These are phyloP conservation scores for Carpinus viminea DNA, from an alignment of 306 rosid genomes.

Conservation along the genomic window DNA sequence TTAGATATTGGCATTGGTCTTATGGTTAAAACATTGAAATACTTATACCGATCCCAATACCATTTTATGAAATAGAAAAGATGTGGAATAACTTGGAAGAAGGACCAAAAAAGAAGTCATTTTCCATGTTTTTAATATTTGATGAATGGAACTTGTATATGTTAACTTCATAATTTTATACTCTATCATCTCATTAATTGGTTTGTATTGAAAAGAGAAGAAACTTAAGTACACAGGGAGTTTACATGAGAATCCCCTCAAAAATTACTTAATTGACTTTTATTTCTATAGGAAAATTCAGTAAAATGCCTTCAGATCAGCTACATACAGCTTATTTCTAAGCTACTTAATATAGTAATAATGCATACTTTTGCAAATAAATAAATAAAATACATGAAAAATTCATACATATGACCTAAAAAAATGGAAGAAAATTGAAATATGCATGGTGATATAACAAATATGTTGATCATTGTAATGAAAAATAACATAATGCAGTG, in stretches of 20 bases:
- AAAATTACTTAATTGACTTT: not conserved
- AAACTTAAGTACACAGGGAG: not conserved
- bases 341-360: not conserved
- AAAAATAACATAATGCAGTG: not conserved
- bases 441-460: not conserved
- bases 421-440: not conserved
- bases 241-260: not conserved
- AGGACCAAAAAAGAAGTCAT: not conserved
- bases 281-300: not conserved
- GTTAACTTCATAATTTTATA: not conserved
- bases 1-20: not conserved
- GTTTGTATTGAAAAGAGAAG: not conserved
- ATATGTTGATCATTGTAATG: not conserved
- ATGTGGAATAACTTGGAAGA: not conserved
- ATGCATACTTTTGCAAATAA: not conserved
- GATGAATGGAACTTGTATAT: not conserved
- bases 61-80: not conserved
- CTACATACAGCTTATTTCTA: not conserved
- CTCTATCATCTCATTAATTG: not conserved
- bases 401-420: not conserved
- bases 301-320: not conserved
- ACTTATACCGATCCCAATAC: not conserved
- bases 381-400: not conserved
- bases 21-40: not conserved
- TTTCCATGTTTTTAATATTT: not conserved